Base-by-base conservation (phyloP, 1,284 basidiomycete species). In the Malassezia furfur region DNA sequence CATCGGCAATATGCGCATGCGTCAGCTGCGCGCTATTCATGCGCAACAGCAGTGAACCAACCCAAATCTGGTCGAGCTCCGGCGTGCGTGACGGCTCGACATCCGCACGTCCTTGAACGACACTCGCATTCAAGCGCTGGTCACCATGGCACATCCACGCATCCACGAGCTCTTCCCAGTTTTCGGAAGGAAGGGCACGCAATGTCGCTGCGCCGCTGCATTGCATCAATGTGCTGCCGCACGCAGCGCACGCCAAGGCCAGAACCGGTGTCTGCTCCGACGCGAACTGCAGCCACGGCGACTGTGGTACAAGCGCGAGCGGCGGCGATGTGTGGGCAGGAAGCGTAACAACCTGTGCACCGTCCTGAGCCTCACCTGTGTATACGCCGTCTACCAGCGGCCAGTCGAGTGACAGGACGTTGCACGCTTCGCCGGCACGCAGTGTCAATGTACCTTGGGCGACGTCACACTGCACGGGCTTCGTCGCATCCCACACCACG, bases 141-240 rank as follows among this genome's bases (percentile, higher is more conserved):
- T 94, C 90, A 19, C 84, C 77, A 76, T 96, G 93, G 70, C 91
- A 96, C 87, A 98, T 91, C 91, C 91, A 96, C 2, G 89, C 86
- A 58, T 96, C 91, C 21, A 96, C 83, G 37, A 96, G 83, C 75
- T 98, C 91, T 55, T 90, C 86, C 91, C 91, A 98, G 67, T 94
- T 85, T 70, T 94, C 89, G 1, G 87, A 91, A 1, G 91, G 91
- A 7, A 98, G 78, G 66, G 94, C 90, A 48, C 84, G 81, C 75
- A 87, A 94, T 30, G 15, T 11, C n/a, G 50, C 37, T 11, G 31
- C 21, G 19, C 11, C 12, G 8, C 37, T 6, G 44, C 50, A 48
- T 10, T 30, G 21, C 5, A 38, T 39, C 8, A 52, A 10, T 10
- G 2, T 1, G 2, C 22, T 17, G 5, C 14, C 35, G n/a, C 55